Evolutionary conservation across 768 basidiomycete species (phyloP).

Genomic region (Daedaleopsis sinensis): DNA sequence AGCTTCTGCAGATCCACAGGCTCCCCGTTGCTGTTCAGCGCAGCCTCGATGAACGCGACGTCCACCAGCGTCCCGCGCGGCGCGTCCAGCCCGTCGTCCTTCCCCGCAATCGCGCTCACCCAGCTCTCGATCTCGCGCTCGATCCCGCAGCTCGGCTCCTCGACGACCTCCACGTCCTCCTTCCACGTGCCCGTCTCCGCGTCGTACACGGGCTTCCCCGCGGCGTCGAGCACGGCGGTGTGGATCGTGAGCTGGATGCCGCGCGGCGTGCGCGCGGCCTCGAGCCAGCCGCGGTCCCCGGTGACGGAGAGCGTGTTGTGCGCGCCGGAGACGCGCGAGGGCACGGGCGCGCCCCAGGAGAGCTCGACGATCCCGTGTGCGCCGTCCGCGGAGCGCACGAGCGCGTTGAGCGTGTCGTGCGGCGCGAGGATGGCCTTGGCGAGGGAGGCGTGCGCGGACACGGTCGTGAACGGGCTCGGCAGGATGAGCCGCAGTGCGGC

Average conservation of each 20-base stretch:
- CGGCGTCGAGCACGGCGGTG: conserved; percentile 33
- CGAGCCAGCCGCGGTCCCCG: conserved; percentile 65
- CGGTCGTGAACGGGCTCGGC: conserved; percentile 49
- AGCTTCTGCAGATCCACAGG: conserved; percentile 56
- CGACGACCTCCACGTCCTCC: conserved; percentile 47
- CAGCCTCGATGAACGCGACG: conserved; percentile 80
- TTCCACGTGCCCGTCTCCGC: conserved; percentile 34
- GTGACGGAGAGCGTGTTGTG: conserved; percentile 51
- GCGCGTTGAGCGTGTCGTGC: conserved; percentile 74
- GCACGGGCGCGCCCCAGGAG: conserved; percentile 61
- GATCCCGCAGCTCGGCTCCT: conserved; percentile 54
- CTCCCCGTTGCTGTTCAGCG: conserved; percentile 65
- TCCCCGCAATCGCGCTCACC: conserved; percentile 53
- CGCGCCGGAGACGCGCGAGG: conserved; percentile 34
- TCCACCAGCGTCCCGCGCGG: conserved; percentile 62
- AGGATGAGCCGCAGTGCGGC: conserved; percentile 67
- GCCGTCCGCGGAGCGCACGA: conserved; percentile 49
- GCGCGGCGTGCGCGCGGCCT: conserved; percentile 39
- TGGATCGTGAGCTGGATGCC: conserved; percentile 39
- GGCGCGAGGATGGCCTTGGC: conserved; percentile 75
- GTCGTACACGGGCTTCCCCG: conserved; percentile 45
- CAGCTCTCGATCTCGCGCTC: conserved; percentile 60
- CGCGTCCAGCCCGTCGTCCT: conserved; percentile 56
- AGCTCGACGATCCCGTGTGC: conserved; percentile 64
- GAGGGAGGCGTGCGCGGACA: conserved; percentile 69